Evolutionary conservation across 176 grass and related monocot genomes (phyloP).

Genomic region (Melocanna baccifera): DNA sequence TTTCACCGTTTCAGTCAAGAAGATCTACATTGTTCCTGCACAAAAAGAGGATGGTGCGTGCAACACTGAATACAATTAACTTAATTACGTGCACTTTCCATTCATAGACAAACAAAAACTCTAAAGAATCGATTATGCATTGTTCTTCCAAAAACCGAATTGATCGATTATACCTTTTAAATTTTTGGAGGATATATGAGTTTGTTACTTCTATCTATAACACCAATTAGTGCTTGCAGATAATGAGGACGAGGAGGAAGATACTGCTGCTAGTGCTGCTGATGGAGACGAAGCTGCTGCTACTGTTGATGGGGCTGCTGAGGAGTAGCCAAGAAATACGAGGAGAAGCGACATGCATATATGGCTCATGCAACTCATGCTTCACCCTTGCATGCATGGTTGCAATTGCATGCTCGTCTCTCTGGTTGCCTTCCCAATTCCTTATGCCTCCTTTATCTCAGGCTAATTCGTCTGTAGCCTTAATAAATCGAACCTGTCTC

Average conservation of each 20-base stretch:
- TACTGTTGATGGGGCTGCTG: background rate
- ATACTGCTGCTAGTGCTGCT: background rate
- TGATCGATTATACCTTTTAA: background rate
- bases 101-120: background rate
- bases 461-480: background rate
- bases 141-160: background rate
- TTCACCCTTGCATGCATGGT: background rate
- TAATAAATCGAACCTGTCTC: background rate
- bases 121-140: background rate
- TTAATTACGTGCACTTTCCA: background rate
- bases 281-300: background rate
- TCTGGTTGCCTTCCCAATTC: background rate
- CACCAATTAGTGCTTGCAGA: background rate
- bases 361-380: background rate
- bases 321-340: slow-evolving; percentile 1
- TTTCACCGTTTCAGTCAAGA: slow-evolving; percentile 37
- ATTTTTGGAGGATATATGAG: background rate
- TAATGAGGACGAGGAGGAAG: slow-evolving; percentile 2
- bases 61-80: background rate
- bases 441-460: background rate
- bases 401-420: background rate
- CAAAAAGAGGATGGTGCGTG: slow-evolving; percentile 33
- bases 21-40: slow-evolving; percentile 39
- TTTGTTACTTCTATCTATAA: background rate
- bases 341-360: background rate